Base-by-base conservation (phyloP, 2,329 filamentous ascomycete species). In the Phialophora tarda region DNA sequence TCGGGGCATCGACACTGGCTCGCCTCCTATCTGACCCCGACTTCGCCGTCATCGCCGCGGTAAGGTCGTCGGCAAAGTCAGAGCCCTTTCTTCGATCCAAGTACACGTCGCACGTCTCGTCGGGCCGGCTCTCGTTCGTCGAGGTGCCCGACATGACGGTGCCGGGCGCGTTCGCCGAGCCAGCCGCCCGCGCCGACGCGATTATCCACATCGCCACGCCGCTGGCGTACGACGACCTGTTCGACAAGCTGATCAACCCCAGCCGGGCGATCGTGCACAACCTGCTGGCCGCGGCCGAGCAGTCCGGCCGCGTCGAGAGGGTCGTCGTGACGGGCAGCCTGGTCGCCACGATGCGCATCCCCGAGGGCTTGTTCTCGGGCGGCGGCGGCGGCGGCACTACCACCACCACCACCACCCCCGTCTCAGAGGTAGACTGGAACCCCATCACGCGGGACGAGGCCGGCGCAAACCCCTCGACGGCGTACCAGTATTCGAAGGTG, bases 191-290 rank as follows among this genome's bases (percentile, higher is more conserved):
- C 32, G 38, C 41, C 21, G 63, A 65, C 44, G 51, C 30, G 10
- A 65, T 65, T 38, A 53, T 65, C 8, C 63, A 65, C 51, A 57
- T 65, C 10, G 63, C 63, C 55, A 65, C 63, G 4, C 63, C 63
- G 17, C 24, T 65, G 3, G 58, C 63, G 11, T 62, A 51, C 53
- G 58, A 61, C 28, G 30, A 57, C n/a, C 41, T 65, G 58, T 57
- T 65, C 34, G 51, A 65, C 11, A 61, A 56, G 34, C 21, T 56
- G 38, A 50, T 65, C 38, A 62, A 65, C n/a, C 63, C 63, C 12
- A 51, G 50, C 58, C 34, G 58, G 58, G 21, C 44, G 17, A 62
- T 65, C 44, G 38, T 65, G 21, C 63, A 53, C 26, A 65, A 65
- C 12, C 44, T 65, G 28, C 30, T 65, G 47, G 23, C 38, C 30